These are phyloP conservation scores for Penicillium subrubescens DNA, from an alignment of 495 filamentous ascomycete species.

Conservation along the genomic window DNA sequence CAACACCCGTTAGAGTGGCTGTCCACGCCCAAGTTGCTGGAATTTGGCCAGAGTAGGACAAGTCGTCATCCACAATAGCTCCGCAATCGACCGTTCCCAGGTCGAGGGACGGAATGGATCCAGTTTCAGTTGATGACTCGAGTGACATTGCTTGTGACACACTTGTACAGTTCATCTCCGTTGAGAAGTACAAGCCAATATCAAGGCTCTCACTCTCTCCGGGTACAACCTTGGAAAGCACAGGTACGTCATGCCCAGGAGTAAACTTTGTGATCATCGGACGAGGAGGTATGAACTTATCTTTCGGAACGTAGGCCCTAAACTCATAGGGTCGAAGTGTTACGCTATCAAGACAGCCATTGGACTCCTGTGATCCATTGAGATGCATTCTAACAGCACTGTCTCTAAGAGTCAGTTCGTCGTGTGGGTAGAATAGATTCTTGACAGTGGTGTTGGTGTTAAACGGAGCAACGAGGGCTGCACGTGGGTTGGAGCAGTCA, in stretches of 20 bases:
- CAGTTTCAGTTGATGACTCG: slow-evolving; percentile 54
- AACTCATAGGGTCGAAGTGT: slow-evolving; percentile 61
- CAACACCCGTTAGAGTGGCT: slow-evolving; percentile 58
- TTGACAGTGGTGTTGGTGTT: slow-evolving; percentile 57
- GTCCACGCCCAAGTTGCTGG: slow-evolving; percentile 57
- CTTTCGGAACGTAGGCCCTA: slow-evolving; percentile 62
- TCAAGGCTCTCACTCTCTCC: slow-evolving; percentile 49
- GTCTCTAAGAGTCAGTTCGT: slow-evolving; percentile 51
- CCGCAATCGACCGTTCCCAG: slow-evolving; percentile 46
- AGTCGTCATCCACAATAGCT: slow-evolving; percentile 27
- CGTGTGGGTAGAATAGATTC: slow-evolving; percentile 69
- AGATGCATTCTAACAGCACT: slow-evolving; percentile 43
- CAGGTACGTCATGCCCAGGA: slow-evolving; percentile 65
- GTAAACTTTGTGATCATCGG: slow-evolving; percentile 68
- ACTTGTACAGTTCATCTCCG: slow-evolving; percentile 62
- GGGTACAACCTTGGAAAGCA: slow-evolving; percentile 51
- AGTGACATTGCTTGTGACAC: slow-evolving; percentile 54
- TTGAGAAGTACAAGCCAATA: slow-evolving; percentile 61
- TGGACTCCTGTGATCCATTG: slow-evolving; percentile 45
- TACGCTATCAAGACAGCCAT: slow-evolving; percentile 60
- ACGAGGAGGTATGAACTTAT: slow-evolving; percentile 50
- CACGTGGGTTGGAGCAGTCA: slow-evolving; percentile 52
- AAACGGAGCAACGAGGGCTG: slow-evolving; percentile 62
- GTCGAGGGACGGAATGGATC: slow-evolving; percentile 43
- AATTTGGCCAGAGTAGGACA: slow-evolving; percentile 49